These are phyloP conservation scores for Epithemia pelagica DNA, from an alignment of 108 stramenopile species.

Conservation along the genomic window DNA sequence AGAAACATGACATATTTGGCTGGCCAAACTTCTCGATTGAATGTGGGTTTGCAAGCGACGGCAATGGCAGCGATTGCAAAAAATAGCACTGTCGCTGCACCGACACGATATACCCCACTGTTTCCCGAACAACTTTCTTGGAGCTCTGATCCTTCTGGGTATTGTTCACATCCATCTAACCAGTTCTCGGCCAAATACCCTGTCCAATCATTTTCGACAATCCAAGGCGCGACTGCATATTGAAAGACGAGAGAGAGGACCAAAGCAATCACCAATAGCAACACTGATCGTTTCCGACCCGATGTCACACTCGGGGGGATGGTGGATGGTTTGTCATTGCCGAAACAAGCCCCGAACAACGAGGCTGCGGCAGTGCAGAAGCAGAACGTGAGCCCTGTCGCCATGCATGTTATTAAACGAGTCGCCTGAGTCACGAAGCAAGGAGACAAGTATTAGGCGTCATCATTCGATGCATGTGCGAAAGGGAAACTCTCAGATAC, in stretches of 20 bases:
- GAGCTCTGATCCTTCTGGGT: conserved; percentile 24
- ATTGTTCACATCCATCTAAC: conserved; percentile 49
- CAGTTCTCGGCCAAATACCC: conserved; percentile 52
- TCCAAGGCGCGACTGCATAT: conserved; percentile 56
- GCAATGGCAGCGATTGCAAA: conserved; percentile 62
- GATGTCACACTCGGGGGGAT: conserved; percentile 59
- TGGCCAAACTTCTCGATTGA: conserved; percentile 80
- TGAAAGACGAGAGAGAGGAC: conserved; percentile 62
- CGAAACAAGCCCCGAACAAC: conserved; percentile 61
- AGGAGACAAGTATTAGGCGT: no score
- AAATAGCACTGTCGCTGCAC: conserved; percentile 50
- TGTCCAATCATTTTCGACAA: conserved; percentile 26
- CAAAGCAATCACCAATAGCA: conserved; percentile 53
- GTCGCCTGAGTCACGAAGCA: no score
- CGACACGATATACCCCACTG: conserved; percentile 66
- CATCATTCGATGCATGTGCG: no score
- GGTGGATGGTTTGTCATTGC: conserved; percentile 79
- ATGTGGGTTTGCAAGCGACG: conserved; percentile 49
- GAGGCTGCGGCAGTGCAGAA: conserved; percentile 68
- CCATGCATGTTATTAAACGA: neutral
- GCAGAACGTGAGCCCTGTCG: conserved; percentile 23
- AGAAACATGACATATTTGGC: conserved; percentile 77
- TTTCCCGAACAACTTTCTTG: conserved; percentile 63
- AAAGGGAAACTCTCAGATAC: no score
- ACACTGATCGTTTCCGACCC: conserved; percentile 72